phyloP scores from a whole-genome alignment of 1,139 yeast species.

The Pichia sp. region DNA sequence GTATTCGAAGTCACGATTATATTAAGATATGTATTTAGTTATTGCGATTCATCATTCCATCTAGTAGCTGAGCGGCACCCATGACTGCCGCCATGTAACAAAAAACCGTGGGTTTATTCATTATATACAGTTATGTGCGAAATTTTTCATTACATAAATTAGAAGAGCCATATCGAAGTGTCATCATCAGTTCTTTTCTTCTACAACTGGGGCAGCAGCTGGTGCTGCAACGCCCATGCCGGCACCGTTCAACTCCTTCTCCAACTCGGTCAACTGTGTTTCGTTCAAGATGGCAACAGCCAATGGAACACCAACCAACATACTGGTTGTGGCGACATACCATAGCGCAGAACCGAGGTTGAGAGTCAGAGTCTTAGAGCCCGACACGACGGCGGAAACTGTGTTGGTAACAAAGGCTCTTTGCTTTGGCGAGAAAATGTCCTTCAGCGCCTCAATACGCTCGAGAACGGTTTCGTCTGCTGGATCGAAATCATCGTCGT shows the following conservation, averaged over 20 bases:
- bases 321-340: constrained; percentile 77
- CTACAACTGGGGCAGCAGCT: constrained; percentile 34
- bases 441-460: constrained; percentile 86
- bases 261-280: constrained; percentile 88
- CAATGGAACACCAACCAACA: constrained; percentile 88
- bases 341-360: constrained; percentile 76
- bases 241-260: constrained; percentile 83
- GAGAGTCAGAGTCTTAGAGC: constrained; percentile 40
- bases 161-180: neutral
- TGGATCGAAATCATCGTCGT: constrained; percentile 66
- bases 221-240: constrained; percentile 76
- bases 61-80: neutral
- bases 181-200: constrained; percentile 11
- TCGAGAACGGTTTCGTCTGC: constrained; percentile 81
- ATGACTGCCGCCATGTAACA: neutral
- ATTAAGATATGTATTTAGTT: neutral
- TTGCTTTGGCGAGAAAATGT: constrained; percentile 84
- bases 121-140: constrained; percentile 8
- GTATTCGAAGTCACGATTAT: neutral
- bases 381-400: constrained; percentile 23
- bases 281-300: constrained; percentile 86
- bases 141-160: neutral
- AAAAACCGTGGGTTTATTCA: constrained; percentile 8
- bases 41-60: neutral
- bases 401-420: constrained; percentile 42